Percentiles rank a stretch among this genome's conserved stretches.
phyloP scores from a whole-genome alignment of 306 rosid genomes.

The Vigna unguiculata region DNA sequence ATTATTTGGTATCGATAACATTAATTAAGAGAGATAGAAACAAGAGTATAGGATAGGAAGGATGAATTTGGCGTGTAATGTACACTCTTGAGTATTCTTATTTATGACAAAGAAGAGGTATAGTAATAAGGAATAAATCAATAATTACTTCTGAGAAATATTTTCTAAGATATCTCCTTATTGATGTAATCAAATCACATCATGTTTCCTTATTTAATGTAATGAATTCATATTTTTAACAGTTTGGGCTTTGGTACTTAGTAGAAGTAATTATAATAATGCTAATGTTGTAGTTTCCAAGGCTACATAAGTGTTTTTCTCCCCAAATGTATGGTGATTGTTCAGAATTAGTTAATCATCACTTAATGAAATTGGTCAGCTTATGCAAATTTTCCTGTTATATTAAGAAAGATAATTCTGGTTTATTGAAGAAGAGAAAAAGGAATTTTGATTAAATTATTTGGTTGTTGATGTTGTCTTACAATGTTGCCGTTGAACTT shows the following conservation, averaged over 20 bases:
- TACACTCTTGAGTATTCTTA: too few species aligned
- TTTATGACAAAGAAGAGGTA: too few species aligned
- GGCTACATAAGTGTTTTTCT: background rate
- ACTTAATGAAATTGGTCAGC: background rate
- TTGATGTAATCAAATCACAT: too few species aligned
- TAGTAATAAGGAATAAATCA: too few species aligned
- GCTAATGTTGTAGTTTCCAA: slow-evolving; percentile 2
- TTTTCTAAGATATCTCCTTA: too few species aligned
- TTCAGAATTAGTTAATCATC: background rate
- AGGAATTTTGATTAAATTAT: slow-evolving; percentile 18
- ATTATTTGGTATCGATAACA: too few species aligned
- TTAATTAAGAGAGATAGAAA: too few species aligned
- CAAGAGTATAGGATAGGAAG: too few species aligned
- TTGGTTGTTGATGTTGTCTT: slow-evolving; percentile 40
- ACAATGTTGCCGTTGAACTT: slow-evolving; percentile 45
- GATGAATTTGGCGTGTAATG: too few species aligned
- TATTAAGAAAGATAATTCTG: background rate
- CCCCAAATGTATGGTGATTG: background rate
- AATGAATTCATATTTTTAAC: too few species aligned
- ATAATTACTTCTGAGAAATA: too few species aligned
- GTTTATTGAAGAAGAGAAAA: background rate
- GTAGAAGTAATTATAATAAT: background rate
- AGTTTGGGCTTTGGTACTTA: background rate
- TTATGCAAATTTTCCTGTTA: background rate
- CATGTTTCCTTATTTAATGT: too few species aligned